phyloP scores from a whole-genome alignment of 78 protist species.

The Dictyostelium brefeldianum region DNA sequence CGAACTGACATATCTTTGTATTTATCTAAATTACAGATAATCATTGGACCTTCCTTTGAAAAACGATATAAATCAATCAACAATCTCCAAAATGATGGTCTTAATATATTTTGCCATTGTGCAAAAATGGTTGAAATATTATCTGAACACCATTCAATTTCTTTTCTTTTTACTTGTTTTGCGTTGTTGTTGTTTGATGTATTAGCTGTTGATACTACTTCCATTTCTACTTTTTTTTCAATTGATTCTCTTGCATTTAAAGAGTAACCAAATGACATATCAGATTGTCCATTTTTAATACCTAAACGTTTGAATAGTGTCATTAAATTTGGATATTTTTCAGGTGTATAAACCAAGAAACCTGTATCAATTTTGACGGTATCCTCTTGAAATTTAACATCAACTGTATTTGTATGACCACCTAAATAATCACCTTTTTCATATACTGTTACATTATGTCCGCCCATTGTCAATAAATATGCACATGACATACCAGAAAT shows the following conservation, averaged over 20 bases:
- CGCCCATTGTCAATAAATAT: conserved; percentile 43
- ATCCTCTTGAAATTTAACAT: conserved; percentile 29
- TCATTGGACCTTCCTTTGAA: conserved; percentile 33
- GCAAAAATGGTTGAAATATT: conserved; percentile 33
- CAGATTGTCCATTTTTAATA: conserved; percentile 21
- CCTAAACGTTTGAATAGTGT: conserved; percentile 34
- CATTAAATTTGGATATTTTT: conserved; percentile 48
- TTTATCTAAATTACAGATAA: conserved; percentile 4
- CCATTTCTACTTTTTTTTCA: background rate
- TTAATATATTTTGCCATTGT: conserved; percentile 36
- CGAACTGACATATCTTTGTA: conserved; percentile 18
- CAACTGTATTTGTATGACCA: conserved; percentile 58
- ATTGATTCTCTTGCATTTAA: conserved; percentile 12
- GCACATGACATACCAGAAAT: conserved; percentile 72
- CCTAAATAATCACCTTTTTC: conserved; percentile 73
- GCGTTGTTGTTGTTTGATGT: background rate
- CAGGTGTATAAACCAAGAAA: conserved; percentile 26
- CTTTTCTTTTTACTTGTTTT: background rate
- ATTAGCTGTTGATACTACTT: background rate
- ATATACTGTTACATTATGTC: conserved; percentile 46
- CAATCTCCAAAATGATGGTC: conserved; percentile 49
- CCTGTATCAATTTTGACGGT: conserved; percentile 55
- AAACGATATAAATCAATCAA: conserved; percentile 33
- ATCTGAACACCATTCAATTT: conserved; percentile 64
- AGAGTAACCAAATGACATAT: conserved; percentile 35